Evolutionary conservation across 805 yeast species (phyloP).

Genomic region (Allodekkera sacchari): DNA sequence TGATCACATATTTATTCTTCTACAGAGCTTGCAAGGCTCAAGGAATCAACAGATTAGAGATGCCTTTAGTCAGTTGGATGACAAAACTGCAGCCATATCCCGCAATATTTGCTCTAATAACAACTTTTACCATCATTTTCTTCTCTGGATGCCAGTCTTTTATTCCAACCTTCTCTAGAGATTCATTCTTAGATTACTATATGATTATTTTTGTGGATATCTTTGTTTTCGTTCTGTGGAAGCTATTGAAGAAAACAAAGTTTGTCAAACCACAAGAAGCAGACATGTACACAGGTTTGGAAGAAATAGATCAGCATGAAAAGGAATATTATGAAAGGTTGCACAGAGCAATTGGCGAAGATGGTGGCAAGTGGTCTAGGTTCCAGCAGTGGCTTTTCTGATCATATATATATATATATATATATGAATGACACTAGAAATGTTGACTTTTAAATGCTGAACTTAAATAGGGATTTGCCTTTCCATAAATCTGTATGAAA

Average conservation of each 20-base stretch:
- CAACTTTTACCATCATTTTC: conserved; percentile 28
- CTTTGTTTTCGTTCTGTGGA: conserved; percentile 27
- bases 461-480: too few species aligned
- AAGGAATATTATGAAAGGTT: conserved; percentile 22
- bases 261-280: conserved; percentile 35
- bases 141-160: conserved; percentile 33
- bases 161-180: conserved; percentile 28
- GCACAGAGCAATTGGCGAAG: too few species aligned
- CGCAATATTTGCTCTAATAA: conserved; percentile 19
- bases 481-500: too few species aligned
- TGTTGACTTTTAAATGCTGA: too few species aligned
- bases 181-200: conserved; percentile 36
- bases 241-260: conserved; percentile 31
- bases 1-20: conserved; percentile 52
- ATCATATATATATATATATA: too few species aligned
- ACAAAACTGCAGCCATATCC: conserved; percentile 31
- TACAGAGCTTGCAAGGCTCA: conserved; percentile 55
- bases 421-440: too few species aligned
- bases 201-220: conserved; percentile 34
- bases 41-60: conserved; percentile 33
- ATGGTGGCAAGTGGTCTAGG: too few species aligned
- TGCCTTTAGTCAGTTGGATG: conserved; percentile 44
- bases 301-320: conserved; percentile 43
- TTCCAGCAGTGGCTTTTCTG: too few species aligned
- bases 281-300: conserved; percentile 36